Evolutionary conservation across 192 early-diverging fungal genomes (phyloP).

Genomic region (Coemansia sp.): DNA sequence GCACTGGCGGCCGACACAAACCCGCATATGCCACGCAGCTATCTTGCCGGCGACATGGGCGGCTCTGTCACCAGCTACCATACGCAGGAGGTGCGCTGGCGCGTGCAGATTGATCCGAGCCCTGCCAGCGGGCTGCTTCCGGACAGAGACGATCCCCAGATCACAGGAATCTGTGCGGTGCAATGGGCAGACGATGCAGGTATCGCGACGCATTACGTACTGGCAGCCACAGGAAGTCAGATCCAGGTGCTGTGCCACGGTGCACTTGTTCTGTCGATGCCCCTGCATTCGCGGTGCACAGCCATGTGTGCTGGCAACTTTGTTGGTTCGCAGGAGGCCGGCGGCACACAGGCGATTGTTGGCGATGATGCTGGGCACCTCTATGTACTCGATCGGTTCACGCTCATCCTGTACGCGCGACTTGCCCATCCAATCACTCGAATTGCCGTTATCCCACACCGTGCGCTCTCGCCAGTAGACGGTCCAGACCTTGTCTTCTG

Average conservation of each 20-base stretch:
- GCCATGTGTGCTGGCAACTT: conserved; percentile 33
- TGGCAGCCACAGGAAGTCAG: conserved; percentile 24
- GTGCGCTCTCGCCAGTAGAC: conserved; percentile 1
- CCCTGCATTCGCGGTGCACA: conserved; percentile 19
- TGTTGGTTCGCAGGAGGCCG: background rate
- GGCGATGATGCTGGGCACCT: conserved; percentile 40
- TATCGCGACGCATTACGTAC: conserved; percentile 42
- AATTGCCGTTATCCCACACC: conserved; percentile 26
- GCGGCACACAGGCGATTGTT: conserved; percentile 24
- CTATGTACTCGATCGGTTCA: conserved; percentile 34
- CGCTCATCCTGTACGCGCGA: conserved; percentile 31
- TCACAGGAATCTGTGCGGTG: conserved; percentile 31
- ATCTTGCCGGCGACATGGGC: conserved; percentile 43
- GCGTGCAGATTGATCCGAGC: conserved; percentile 24
- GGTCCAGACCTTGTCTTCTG: conserved; percentile 43
- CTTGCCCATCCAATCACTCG: conserved; percentile 31
- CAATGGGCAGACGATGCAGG: conserved; percentile 30
- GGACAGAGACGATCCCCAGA: background rate
- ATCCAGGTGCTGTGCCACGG: conserved; percentile 38
- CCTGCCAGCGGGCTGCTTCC: background rate
- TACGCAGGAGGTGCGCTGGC: conserved; percentile 34
- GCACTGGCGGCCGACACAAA: conserved; percentile 33
- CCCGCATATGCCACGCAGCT: conserved; percentile 34
- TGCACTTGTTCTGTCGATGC: conserved; percentile 19
- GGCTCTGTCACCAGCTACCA: conserved; percentile 39